Percentiles rank a stretch among this genome's conserved stretches.
These are phyloP conservation scores for Aegilops sharonensis DNA, from an alignment of 176 grass and related monocot species.

Conservation along the genomic window DNA sequence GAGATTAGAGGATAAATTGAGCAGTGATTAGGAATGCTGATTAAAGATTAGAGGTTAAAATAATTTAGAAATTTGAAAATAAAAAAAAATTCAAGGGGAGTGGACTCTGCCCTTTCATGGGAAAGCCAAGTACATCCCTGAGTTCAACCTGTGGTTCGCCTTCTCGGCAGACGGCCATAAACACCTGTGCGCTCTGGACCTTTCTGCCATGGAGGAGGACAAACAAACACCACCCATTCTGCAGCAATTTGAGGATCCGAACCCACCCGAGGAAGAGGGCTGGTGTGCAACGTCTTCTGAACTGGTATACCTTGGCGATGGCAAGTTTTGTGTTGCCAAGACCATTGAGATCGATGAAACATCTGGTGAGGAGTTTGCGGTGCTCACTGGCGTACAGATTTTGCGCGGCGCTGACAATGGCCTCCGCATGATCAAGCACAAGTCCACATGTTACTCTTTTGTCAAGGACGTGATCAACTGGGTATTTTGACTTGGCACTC, in stretches of 20 bases:
- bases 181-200: neutral
- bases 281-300: neutral
- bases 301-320: neutral
- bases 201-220: neutral
- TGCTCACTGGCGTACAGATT: neutral
- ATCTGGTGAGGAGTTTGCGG: neutral
- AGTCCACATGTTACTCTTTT: neutral
- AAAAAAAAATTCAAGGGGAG: neutral
- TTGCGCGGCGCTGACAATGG: neutral
- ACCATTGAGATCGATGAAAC: neutral
- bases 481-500: neutral
- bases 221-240: neutral
- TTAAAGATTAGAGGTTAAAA: too few relatives aligned
- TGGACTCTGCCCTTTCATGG: neutral
- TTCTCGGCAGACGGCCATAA: neutral
- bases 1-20: too few relatives aligned
- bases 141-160: neutral
- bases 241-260: neutral
- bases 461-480: neutral
- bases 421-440: neutral
- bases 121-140: neutral
- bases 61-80: too few relatives aligned
- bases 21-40: too few relatives aligned
- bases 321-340: conserved; percentile 4
- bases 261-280: neutral